Conservation (phyloP, 192 early-diverging fungal genomes). For the Mortierella alpina region DNA sequence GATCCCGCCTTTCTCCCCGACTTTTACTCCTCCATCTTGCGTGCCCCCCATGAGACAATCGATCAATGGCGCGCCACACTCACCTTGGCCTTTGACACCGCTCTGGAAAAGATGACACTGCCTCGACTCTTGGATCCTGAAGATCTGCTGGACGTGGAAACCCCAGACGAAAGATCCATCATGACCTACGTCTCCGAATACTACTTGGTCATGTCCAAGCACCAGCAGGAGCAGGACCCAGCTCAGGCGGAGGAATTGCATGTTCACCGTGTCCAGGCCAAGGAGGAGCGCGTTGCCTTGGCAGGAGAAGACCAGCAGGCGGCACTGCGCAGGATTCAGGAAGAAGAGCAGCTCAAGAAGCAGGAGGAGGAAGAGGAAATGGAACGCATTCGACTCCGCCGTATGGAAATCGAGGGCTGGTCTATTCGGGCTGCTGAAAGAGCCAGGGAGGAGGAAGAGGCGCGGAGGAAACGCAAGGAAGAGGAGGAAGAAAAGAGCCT, state of each 20-base stretch:
- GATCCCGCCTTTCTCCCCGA: conserved; percentile 58
- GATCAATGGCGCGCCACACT: conserved; percentile 53
- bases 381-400: conserved; percentile 45
- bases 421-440: conserved; percentile 37
- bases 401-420: conserved; percentile 53
- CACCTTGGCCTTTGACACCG: conserved; percentile 53
- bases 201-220: conserved; percentile 62
- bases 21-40: conserved; percentile 48
- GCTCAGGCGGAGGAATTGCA: conserved; percentile 22
- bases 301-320: conserved; percentile 39
- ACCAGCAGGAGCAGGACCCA: conserved; percentile 37
- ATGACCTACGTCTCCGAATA: conserved; percentile 67
- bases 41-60: conserved; percentile 43
- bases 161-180: conserved; percentile 63
- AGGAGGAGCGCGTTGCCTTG: conserved; percentile 17
- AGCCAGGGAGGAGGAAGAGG: conserved; percentile 47
- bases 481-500: conserved; percentile 45
- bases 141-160: conserved; percentile 61
- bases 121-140: conserved; percentile 57
- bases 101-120: conserved; percentile 54
- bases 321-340: conserved; percentile 6
- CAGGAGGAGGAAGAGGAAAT: conserved; percentile 44
- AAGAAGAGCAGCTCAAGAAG: conserved; percentile 36
- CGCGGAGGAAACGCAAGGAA: conserved; percentile 43
- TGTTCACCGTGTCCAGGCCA: conserved; percentile 29